Base-by-base conservation (phyloP, 805 yeast genomes). In the Metschnikowia lunata region DNA sequence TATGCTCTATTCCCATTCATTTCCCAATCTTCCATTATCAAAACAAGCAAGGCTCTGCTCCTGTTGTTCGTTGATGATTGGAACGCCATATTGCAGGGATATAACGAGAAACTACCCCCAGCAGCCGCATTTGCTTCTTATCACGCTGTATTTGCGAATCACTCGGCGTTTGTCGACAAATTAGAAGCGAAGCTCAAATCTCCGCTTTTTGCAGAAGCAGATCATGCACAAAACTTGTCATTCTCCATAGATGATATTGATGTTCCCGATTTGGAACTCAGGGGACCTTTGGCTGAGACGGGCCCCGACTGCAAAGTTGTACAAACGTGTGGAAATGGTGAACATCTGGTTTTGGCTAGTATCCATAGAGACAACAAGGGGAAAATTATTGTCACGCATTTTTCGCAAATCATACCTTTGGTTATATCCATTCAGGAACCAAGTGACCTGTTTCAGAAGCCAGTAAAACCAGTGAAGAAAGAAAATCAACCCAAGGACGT, bases 1-100 rank as follows among this genome's bases (percentile, higher is more conserved):
- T 50, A 27, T 29, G 52, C 54, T 6, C n/a, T 53, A 8, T 47
- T 36, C n/a, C 57, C 57, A 6, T 47, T 53, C 32, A 30, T 49
- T 7, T 38, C 37, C 29, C 28, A 36, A 15, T 40, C 42, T 13
- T 39, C 47, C 15, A 32, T 37, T 3, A 28, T 51, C 36, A 26
- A 30, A 14, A 36, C 54, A 18, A 39, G 50, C 8, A 48, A 45
- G n/a, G n/a, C 29, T 6, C 47, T 32, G 42, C 43, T 50, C n/a
- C 7, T 34, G 6, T 23, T 30, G 13, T 51, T 42, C 26, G 40
- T 45, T 13, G 31, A 34, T 6, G 57, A 53, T 15, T 34, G 48
- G 47, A 39, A 42, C 8, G 42, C 45, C 1, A 36, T 35, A 13
- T 26, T 42, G 9, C 39, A 39, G 7, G 12, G 33, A 12, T 32